These are phyloP conservation scores for Kalmusia sp. DNA, from an alignment of 2,329 filamentous ascomycete genomes.

Conservation along the genomic window DNA sequence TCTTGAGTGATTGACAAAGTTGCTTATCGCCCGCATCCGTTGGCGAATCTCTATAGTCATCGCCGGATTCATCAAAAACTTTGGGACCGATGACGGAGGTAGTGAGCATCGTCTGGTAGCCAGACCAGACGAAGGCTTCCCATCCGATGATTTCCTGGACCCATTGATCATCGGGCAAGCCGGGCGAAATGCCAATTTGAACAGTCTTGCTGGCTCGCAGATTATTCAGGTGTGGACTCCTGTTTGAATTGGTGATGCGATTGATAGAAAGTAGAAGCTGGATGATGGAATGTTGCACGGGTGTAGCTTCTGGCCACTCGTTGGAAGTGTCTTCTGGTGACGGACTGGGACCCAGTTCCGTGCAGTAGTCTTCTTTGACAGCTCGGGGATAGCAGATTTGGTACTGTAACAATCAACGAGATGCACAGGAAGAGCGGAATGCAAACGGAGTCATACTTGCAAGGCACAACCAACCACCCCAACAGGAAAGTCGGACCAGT, in stretches of 20 bases:
- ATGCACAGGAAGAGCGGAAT: background rate
- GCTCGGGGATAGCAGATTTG: constrained; percentile 17
- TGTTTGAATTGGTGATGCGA: background rate
- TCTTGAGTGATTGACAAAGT: constrained; percentile 21
- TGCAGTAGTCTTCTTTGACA: constrained; percentile 14
- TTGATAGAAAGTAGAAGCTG: constrained; percentile 2
- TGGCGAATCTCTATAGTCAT: background rate
- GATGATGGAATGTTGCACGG: constrained; percentile 15
- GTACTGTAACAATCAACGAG: constrained; percentile 3
- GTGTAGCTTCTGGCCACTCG: constrained; percentile 19
- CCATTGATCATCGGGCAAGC: constrained; percentile 27
- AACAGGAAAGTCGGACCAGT: constrained; percentile 4
- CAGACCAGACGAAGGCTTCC: constrained; percentile 23
- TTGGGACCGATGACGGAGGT: constrained; percentile 21
- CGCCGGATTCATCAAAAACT: background rate
- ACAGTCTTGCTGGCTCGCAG: constrained; percentile 13
- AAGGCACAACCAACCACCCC: constrained; percentile 4
- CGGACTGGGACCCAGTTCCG: constrained; percentile 9
- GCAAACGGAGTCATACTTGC: background rate
- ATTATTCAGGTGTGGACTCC: background rate
- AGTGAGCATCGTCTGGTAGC: constrained; percentile 17
- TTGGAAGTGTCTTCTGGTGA: constrained; percentile 10
- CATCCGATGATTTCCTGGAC: constrained; percentile 24
- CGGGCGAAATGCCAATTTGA: background rate
- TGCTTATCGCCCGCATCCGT: constrained; percentile 17